Conservation (phyloP, 1,139 yeast genomes). For the Arxiozyma telluris region DNA sequence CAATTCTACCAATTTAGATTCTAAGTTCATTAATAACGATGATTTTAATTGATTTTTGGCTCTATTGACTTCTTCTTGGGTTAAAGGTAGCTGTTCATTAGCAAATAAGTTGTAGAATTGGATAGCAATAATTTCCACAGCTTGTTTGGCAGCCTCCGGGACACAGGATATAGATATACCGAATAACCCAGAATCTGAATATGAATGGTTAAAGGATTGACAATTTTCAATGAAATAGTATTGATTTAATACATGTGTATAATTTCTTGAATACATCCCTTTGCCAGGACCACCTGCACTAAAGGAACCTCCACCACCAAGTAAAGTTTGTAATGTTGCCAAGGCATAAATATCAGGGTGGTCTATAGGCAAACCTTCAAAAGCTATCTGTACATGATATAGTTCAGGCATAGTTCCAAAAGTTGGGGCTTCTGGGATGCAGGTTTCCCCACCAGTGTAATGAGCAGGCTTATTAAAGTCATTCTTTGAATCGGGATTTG, state of each 20-base stretch:
- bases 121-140: conserved; percentile 71
- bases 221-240: conserved; percentile 89
- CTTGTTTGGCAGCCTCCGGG: conserved; percentile 77
- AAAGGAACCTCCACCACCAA: conserved; percentile 98
- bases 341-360: conserved; percentile 85
- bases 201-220: conserved; percentile 80
- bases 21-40: conserved; percentile 87
- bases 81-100: conserved; percentile 45
- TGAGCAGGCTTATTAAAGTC: conserved; percentile 36
- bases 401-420: conserved; percentile 71
- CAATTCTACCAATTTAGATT: conserved; percentile 79
- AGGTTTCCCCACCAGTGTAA: conserved; percentile 71
- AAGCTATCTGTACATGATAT: conserved; percentile 79
- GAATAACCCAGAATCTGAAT: conserved; percentile 82
- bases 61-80: conserved; percentile 65
- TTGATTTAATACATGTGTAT: conserved; percentile 83
- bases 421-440: conserved; percentile 63
- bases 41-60: conserved; percentile 89
- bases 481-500: conserved; percentile 21
- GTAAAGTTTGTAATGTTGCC: conserved; percentile 79
- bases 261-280: conserved; percentile 94
- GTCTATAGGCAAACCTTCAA: conserved; percentile 77
- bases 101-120: conserved; percentile 62
- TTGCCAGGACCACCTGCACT: conserved; percentile 99
- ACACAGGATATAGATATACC: conserved; percentile 81